These are phyloP conservation scores for Leccinum pachyderme DNA, from an alignment of 1,284 basidiomycete genomes.

Conservation along the genomic window DNA sequence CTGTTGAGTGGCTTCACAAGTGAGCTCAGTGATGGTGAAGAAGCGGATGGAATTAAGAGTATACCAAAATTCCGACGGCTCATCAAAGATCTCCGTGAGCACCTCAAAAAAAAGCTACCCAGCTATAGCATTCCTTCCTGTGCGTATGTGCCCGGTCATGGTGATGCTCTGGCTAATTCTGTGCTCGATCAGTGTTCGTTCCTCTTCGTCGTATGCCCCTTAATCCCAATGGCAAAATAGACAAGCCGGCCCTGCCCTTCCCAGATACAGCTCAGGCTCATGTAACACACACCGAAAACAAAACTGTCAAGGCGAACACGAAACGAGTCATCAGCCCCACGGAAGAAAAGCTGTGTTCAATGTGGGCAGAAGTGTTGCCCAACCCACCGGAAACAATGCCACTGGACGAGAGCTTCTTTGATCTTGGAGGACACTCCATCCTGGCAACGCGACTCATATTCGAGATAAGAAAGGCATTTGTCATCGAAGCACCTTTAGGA, in stretches of 20 bases:
- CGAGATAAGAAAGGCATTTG: slow-evolving; percentile 91
- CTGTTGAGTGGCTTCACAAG: slow-evolving; percentile 75
- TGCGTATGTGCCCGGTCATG: slow-evolving; percentile 47
- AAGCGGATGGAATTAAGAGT: slow-evolving; percentile 61
- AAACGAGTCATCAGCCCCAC: slow-evolving; percentile 59
- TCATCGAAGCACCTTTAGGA: slow-evolving; percentile 89
- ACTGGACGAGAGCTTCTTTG: slow-evolving; percentile 96
- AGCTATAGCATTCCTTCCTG: slow-evolving; percentile 87
- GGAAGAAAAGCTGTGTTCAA: slow-evolving; percentile 75
- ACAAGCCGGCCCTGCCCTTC: slow-evolving; percentile 98
- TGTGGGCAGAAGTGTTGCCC: slow-evolving; percentile 87
- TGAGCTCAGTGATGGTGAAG: slow-evolving; percentile 64
- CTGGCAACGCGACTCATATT: slow-evolving; percentile 97
- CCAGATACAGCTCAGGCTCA: slow-evolving; percentile 89
- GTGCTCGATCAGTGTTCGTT: slow-evolving; percentile 72
- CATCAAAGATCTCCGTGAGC: slow-evolving; percentile 92
- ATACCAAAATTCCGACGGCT: slow-evolving; percentile 82
- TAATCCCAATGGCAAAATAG: slow-evolving; percentile 99
- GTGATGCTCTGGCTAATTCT: slow-evolving; percentile 7
- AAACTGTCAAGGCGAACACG: slow-evolving; percentile 26
- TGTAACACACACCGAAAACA: slow-evolving; percentile 37
- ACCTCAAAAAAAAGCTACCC: slow-evolving; percentile 97
- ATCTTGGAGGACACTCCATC: slow-evolving; percentile 98
- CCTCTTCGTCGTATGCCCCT: slow-evolving; percentile 95
- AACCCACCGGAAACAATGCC: slow-evolving; percentile 79